A percentile compares a stretch with the other conserved stretches of the same genome.
Conservation (phyloP, 495 filamentous ascomycete genomes). For the Annulohypoxylon stygium region DNA sequence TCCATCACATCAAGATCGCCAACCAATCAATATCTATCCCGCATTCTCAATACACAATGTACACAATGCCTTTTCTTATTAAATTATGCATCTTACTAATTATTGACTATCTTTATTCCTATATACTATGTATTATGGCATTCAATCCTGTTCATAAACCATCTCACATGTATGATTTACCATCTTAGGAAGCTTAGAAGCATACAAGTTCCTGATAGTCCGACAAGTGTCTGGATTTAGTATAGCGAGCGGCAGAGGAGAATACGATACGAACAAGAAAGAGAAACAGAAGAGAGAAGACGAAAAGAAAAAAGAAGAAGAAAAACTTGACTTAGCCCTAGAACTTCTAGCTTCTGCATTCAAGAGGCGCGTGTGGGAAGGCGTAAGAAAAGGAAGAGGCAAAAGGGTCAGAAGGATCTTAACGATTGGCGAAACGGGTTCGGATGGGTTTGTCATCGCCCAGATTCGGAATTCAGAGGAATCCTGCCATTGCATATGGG, state of each 20-base stretch:
- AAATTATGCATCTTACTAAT: constrained; percentile 14
- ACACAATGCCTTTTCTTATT: constrained; percentile 10
- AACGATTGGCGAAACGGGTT: constrained; percentile 19
- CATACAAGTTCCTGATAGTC: neutral
- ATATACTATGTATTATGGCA: neutral
- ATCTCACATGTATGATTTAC: neutral
- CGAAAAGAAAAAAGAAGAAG: neutral
- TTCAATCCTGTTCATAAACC: neutral
- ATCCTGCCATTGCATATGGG: constrained; percentile 36
- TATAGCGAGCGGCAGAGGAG: neutral
- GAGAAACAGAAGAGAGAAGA: neutral
- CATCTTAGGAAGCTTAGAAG: neutral
- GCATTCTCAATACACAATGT: neutral
- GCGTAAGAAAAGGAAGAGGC: constrained; percentile 1
- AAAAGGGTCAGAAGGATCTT: constrained; percentile 34
- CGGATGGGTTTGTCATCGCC: constrained; percentile 21
- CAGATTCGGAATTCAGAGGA: constrained; percentile 39
- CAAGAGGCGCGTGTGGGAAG: neutral
- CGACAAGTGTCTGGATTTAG: neutral
- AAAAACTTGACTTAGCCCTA: neutral
- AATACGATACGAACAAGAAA: neutral
- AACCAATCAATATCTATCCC: constrained; percentile 18
- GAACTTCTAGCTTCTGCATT: neutral
- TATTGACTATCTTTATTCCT: neutral
- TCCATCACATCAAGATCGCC: constrained; percentile 1